phyloP scores from a whole-genome alignment of 2,329 filamentous ascomycete species.

The Curvularia sp. region DNA sequence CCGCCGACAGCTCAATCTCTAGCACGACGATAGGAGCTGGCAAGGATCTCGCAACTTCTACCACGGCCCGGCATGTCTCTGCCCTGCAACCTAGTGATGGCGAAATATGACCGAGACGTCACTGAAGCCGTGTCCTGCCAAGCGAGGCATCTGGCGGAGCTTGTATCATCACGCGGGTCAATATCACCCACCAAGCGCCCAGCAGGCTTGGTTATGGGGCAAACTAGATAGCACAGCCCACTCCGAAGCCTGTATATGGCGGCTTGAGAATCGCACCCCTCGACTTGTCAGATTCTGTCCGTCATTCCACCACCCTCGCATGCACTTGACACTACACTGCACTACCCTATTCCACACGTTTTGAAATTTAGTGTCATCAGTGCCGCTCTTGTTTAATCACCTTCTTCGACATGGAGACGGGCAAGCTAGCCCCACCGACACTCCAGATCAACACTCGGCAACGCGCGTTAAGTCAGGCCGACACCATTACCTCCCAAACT shows the following conservation, averaged over 20 bases:
- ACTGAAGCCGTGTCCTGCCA: slow-evolving; percentile 9
- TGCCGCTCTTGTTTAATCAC: not conserved
- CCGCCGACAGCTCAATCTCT: not conserved
- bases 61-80: slow-evolving; percentile 5
- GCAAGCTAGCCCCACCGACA: slow-evolving; percentile 36
- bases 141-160: slow-evolving; percentile 18
- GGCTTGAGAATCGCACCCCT: slow-evolving; percentile 11
- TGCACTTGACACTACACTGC: not conserved
- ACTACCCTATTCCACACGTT: not conserved
- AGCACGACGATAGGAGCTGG: not conserved
- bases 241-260: slow-evolving; percentile 19
- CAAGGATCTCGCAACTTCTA: slow-evolving; percentile 9
- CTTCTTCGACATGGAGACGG: slow-evolving; percentile 30
- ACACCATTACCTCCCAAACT: slow-evolving; percentile 35
- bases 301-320: slow-evolving; percentile 3
- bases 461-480: slow-evolving; percentile 33
- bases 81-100: slow-evolving; percentile 7
- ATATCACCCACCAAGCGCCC: slow-evolving; percentile 27
- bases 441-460: slow-evolving; percentile 39
- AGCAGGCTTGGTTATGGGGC: slow-evolving; percentile 17
- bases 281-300: slow-evolving; percentile 1
- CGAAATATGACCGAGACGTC: slow-evolving; percentile 1
- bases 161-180: slow-evolving; percentile 14
- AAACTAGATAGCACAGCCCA: slow-evolving; percentile 25
- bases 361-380: not conserved